Evolutionary conservation across 352 stramenopile species (phyloP), one percentile per base, ranked within the genome.

Genomic region (Globisporangium paddicum): DNA sequence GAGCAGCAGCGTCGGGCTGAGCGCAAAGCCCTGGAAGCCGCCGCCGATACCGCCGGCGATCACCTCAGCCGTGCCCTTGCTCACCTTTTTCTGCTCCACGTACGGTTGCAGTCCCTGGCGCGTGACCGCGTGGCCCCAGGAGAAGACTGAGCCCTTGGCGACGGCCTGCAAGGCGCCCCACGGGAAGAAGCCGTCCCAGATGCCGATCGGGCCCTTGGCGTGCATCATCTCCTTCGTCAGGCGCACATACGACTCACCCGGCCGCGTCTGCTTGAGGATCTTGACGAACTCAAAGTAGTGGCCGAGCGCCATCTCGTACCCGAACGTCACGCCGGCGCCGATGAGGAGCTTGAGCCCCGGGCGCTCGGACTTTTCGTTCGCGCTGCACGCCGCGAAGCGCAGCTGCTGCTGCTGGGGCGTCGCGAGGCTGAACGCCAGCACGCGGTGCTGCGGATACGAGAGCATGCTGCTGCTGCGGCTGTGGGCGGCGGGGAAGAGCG

Each of bases 231-330:
- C 71, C 37, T 78, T 77, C 46, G 84, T 80, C 53, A 97, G 71
- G 21, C 79, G 60, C 28, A 72, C 47, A 66, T 98, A 98, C 50
- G 86, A 90, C 60, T 89, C 73, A 44, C 74, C 64, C 9, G 83
- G 88, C 44, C 82, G 78, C 49, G 86, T 96, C 72, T 96, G 87
- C 75, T 96, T 97, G 71, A 93, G 88, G 76, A 98, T 96, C 73
- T 98, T 98, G 60, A 97, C 76, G 74, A 97, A 98, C 68, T 98
- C 93, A 28, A 98, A 67, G 70, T 89, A 93, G 76, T 98, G 91
- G 34, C 91, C 92, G 14, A 91, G 58, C 23, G 80, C 80, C 47
- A 92, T 73, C 75, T 98, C 93, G 67, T 95, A 98, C 19, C 79
- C 65, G 59, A 96, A 70, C 40, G 88, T 92, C 16, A 98, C 89